phyloP scores from a whole-genome alignment of 306 rosid species.

The Prunus mume region DNA sequence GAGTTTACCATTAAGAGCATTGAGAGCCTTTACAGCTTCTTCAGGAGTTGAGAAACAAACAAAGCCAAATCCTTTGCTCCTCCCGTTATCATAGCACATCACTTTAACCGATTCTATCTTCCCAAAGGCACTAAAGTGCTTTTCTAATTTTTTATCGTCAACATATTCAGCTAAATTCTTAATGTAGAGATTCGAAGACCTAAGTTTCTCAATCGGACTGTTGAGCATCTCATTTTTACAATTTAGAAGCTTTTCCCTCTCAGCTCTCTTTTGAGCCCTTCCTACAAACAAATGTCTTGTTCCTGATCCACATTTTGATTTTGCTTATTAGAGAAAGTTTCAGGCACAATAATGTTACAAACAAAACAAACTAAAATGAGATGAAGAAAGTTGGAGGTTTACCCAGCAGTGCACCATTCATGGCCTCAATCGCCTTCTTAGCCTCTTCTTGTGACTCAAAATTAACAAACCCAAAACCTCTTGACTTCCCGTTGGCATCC shows the following conservation, averaged over 20 bases:
- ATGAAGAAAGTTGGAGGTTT: neutral
- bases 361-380: neutral
- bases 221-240: neutral
- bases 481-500: constrained; percentile 20
- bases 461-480: constrained; percentile 25
- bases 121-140: neutral
- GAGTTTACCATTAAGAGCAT: neutral
- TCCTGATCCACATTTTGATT: constrained; percentile 18
- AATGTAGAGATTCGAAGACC: constrained; percentile 8
- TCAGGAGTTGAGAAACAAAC: constrained; percentile 14
- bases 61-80: constrained; percentile 7
- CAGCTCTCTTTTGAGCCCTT: constrained; percentile 24
- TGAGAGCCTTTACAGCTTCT: neutral
- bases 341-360: neutral
- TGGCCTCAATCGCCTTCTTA: constrained; percentile 7
- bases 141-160: constrained; percentile 3
- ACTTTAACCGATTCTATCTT: neutral
- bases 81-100: neutral
- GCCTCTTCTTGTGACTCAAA: constrained; percentile 15
- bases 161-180: constrained; percentile 5
- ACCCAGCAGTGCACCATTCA: constrained; percentile 17
- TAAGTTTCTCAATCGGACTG: neutral
- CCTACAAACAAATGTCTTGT: constrained; percentile 14
- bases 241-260: neutral
- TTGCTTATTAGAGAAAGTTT: neutral